phyloP scores from a whole-genome alignment of 768 basidiomycete species.

The Crucibulum laeve region DNA sequence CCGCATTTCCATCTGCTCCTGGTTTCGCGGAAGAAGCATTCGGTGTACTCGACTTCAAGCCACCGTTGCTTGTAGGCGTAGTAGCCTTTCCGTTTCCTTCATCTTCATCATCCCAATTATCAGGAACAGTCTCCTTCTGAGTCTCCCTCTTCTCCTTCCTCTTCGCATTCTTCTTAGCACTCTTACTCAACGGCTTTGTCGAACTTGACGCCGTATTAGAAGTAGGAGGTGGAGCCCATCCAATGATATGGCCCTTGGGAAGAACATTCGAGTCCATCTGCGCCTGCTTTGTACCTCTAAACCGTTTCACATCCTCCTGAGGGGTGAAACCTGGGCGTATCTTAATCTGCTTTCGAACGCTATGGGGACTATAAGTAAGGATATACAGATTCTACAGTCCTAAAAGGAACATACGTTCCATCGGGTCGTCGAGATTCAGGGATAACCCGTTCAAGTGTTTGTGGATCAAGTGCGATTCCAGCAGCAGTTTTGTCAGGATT shows the following conservation, averaged over 20 bases:
- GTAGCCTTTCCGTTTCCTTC: slow-evolving; percentile 29
- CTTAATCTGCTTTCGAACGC: slow-evolving; percentile 83
- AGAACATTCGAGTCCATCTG: slow-evolving; percentile 61
- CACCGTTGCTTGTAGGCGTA: slow-evolving; percentile 11
- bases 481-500: slow-evolving; percentile 65
- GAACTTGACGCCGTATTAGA: slow-evolving; percentile 29
- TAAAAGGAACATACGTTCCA: slow-evolving; percentile 64
- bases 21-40: neutral
- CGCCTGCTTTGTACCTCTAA: slow-evolving; percentile 73
- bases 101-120: slow-evolving; percentile 78
- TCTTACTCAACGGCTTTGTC: slow-evolving; percentile 63
- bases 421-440: slow-evolving; percentile 80
- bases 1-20: no score
- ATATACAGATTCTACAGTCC: slow-evolving; percentile 1
- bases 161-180: slow-evolving; percentile 80
- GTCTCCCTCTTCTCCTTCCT: slow-evolving; percentile 65
- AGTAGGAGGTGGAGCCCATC: slow-evolving; percentile 67
- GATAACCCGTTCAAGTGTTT: slow-evolving; percentile 83
- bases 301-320: slow-evolving; percentile 88
- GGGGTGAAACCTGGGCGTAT: slow-evolving; percentile 93
- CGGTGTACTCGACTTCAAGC: neutral
- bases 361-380: neutral
- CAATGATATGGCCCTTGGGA: slow-evolving; percentile 79
- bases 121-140: slow-evolving; percentile 55
- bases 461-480: slow-evolving; percentile 83